Evolutionary conservation across 345 rosid genomes (phyloP), one percentile per base, ranked within the genome.

Genomic region (Heritiera fomes): DNA sequence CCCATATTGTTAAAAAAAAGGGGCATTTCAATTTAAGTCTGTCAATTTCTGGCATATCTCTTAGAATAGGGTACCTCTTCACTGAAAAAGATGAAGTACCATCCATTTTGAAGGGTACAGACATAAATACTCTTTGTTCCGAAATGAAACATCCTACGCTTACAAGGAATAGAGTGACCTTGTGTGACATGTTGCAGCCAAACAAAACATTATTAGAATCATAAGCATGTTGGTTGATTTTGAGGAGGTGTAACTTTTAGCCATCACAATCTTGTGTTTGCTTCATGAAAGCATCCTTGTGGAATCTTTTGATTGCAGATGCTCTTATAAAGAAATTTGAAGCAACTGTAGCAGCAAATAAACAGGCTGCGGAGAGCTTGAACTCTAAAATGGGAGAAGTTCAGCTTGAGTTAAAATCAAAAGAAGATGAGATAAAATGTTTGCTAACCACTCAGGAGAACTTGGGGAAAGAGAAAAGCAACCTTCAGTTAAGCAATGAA

Each of bases 381-480:
- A 90, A 87, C 78, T 83, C 87, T 80, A 88, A 89, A 81, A 80
- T 92, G 78, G 91, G 70, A 75, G 89, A 87, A 78, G 59, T 88
- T 85, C 85, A 84, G 45, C 83, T 68, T 77, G 88, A 84, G 76
- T 78, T 92, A 75, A 78, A 83, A 71, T 60, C 80, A 69, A 96
- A 90, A 83, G 97, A 88, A 75, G 88, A 88, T 64, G 86, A 90
- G 80, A 87, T 89, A 75, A 84, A 77, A 83, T 47, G 68, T 80
- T 86, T 92, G 82, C 80, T 85, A 59, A 77, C 71, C 66, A 81
- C 84, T 75, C 86, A 82, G 80, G 89, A 85, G 76, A 90, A 82
- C 6, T 75, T 91, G 88, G 92, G 88, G 81, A 86, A 88, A 80
- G 91, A 89, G 61, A 92, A 87, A 80, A 81, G 76, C 76, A 82